Evolutionary conservation across 1,139 yeast genomes (phyloP).

Genomic region (Wickerhamomyces sp.): DNA sequence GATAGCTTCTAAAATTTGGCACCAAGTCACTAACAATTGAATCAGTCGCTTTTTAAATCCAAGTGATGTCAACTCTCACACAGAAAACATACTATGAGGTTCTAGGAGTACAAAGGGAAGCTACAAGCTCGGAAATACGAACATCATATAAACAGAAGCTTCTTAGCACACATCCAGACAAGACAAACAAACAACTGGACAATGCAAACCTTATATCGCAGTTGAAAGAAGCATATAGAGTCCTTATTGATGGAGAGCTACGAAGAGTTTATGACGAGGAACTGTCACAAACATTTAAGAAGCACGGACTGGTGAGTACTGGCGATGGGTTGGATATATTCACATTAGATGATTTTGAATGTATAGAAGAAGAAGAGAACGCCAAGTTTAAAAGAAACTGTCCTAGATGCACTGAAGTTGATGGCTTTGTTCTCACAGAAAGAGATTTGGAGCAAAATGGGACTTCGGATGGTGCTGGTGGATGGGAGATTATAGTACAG

Average conservation of each 20-base stretch:
- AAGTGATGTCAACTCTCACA: not conserved
- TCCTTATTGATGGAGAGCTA: slow-evolving; percentile 35
- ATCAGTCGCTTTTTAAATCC: no score
- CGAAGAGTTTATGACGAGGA: slow-evolving; percentile 46
- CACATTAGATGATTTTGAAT: slow-evolving; percentile 55
- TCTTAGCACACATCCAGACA: slow-evolving; percentile 75
- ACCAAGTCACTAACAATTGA: no score
- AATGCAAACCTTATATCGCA: slow-evolving; percentile 25
- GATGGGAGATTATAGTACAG: slow-evolving; percentile 67
- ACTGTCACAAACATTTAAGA: slow-evolving; percentile 34
- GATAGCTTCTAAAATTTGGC: no score
- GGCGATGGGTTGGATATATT: slow-evolving; percentile 67
- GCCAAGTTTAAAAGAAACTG: slow-evolving; percentile 49
- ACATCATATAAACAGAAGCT: slow-evolving; percentile 56
- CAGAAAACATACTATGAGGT: slow-evolving; percentile 41
- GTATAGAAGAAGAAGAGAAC: slow-evolving; percentile 26
- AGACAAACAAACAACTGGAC: slow-evolving; percentile 27
- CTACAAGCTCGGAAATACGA: slow-evolving; percentile 41
- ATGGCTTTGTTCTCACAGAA: slow-evolving; percentile 57
- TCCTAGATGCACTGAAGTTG: slow-evolving; percentile 60
- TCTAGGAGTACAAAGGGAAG: slow-evolving; percentile 40
- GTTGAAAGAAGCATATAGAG: slow-evolving; percentile 57
- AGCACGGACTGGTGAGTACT: slow-evolving; percentile 43
- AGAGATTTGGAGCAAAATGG: slow-evolving; percentile 50
- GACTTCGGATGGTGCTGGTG: slow-evolving; percentile 45